Percentiles rank a stretch among this genome's conserved stretches.
Conservation (phyloP, 2,329 filamentous ascomycete species). For the Fusarium palustre region DNA sequence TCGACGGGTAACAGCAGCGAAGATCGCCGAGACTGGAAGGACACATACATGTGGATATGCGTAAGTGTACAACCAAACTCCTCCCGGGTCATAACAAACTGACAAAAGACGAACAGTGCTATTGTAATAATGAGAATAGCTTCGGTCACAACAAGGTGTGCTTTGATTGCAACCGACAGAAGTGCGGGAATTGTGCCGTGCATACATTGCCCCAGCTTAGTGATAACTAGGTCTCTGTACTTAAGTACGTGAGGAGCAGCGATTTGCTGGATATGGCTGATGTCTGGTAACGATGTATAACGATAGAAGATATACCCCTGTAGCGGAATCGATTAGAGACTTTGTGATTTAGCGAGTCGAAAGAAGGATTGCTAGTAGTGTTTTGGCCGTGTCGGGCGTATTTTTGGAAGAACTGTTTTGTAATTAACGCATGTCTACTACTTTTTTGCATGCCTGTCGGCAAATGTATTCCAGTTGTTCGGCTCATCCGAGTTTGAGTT, state of each 20-base stretch:
- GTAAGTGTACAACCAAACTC: constrained; percentile 43
- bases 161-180: constrained; percentile 24
- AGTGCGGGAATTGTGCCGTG: constrained; percentile 14
- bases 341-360: neutral
- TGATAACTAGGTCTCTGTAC: constrained; percentile 1
- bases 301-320: neutral
- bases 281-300: neutral
- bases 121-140: constrained; percentile 29
- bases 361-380: neutral
- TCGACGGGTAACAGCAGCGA: constrained; percentile 19
- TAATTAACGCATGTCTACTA: neutral
- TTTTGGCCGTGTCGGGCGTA: neutral
- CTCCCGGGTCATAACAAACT: neutral
- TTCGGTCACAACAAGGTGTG: constrained; percentile 12
- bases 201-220: neutral
- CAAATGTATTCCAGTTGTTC: neutral
- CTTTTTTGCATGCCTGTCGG: neutral
- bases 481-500: neutral
- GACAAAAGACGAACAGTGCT: constrained; percentile 34
- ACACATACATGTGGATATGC: constrained; percentile 48
- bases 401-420: neutral
- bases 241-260: neutral
- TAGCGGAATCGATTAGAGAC: neutral
- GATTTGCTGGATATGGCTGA: neutral
- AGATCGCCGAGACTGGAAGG: constrained; percentile 18